A percentile compares a stretch with the other conserved stretches of the same genome.
These are phyloP conservation scores for Salvia sclarea DNA, from an alignment of 305 asterid genomes.

Conservation along the genomic window DNA sequence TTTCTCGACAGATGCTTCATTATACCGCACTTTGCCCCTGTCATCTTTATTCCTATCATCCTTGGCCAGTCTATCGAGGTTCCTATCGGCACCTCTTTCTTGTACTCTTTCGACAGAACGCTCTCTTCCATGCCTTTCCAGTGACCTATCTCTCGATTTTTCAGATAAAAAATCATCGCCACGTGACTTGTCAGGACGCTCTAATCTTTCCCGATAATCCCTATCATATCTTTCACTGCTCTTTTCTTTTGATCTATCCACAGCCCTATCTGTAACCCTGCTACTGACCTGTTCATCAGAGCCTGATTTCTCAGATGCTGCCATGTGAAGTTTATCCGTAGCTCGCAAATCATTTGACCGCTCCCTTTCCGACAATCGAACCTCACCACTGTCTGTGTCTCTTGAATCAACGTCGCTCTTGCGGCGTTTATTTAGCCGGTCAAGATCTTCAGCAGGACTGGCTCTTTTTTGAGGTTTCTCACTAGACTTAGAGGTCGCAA, in stretches of 20 bases:
- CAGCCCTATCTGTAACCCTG: constrained; percentile 60
- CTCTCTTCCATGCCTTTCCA: constrained; percentile 86
- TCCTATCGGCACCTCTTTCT: constrained; percentile 81
- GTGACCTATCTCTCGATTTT: constrained; percentile 79
- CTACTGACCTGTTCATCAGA: constrained; percentile 61
- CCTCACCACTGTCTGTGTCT: constrained; percentile 66
- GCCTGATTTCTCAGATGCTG: constrained; percentile 56
- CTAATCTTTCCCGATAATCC: constrained; percentile 73
- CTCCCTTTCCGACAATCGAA: constrained; percentile 74
- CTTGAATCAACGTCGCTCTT: constrained; percentile 78
- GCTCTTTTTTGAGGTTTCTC: constrained; percentile 84
- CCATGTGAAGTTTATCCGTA: constrained; percentile 53
- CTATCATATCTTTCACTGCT: constrained; percentile 79
- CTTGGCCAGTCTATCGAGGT: constrained; percentile 69
- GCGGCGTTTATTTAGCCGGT: constrained; percentile 80
- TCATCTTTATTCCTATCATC: constrained; percentile 84
- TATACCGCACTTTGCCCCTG: constrained; percentile 63
- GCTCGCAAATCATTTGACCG: constrained; percentile 58
- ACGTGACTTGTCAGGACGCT: constrained; percentile 81
- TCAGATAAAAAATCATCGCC: constrained; percentile 75
- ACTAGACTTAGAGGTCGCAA: constrained; percentile 47
- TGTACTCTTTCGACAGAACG: constrained; percentile 85
- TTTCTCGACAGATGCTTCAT: constrained; percentile 66
- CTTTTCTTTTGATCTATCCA: constrained; percentile 82
- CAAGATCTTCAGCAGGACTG: constrained; percentile 83